A percentile compares a stretch with the other conserved stretches of the same genome.
phyloP scores from a whole-genome alignment of 73 alveolate genomes.

The Uronychia setigera region DNA sequence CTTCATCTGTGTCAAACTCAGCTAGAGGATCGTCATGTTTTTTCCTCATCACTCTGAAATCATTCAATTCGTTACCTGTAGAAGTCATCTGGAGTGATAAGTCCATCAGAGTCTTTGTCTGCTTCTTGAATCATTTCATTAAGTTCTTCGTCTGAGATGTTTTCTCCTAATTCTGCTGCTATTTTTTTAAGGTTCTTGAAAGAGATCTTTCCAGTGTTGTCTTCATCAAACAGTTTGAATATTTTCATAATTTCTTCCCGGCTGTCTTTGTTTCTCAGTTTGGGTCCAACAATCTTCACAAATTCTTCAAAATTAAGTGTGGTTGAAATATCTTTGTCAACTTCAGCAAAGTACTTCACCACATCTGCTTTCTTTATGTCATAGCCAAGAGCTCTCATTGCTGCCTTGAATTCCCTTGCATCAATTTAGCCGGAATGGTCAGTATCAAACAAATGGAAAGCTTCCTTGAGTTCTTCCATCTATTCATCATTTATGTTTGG shows the following conservation, averaged over 20 bases:
- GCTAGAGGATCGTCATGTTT: conserved; percentile 88
- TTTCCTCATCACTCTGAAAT: conserved; percentile 84
- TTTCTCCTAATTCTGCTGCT: conserved; percentile 92
- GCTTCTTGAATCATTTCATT: conserved; percentile 95
- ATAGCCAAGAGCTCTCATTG: conserved; percentile 87
- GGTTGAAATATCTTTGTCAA: conserved; percentile 72
- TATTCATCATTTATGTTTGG: conserved; percentile 69
- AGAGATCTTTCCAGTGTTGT: conserved; percentile 89
- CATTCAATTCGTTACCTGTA: no score
- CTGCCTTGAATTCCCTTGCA: conserved; percentile 88
- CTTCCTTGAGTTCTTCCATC: conserved; percentile 82
- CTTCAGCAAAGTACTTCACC: conserved; percentile 63
- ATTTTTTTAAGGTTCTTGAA: conserved; percentile 89
- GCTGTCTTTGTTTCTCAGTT: conserved; percentile 89
- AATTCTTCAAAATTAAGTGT: conserved; percentile 88
- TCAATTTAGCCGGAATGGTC: conserved; percentile 84
- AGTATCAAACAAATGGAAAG: conserved; percentile 83
- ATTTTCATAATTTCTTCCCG: conserved; percentile 89
- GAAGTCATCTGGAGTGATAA: conserved; percentile 85
- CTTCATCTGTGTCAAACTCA: conserved; percentile 85
- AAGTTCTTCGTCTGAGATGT: conserved; percentile 90
- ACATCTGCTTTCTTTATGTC: conserved; percentile 82
- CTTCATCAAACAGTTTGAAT: conserved; percentile 91
- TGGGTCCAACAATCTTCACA: conserved; percentile 81
- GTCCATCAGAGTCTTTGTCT: conserved; percentile 95